Evolutionary conservation across 2,329 filamentous ascomycete genomes (phyloP), one percentile per base, ranked within the genome.

Genomic region (Fusarium napiforme): DNA sequence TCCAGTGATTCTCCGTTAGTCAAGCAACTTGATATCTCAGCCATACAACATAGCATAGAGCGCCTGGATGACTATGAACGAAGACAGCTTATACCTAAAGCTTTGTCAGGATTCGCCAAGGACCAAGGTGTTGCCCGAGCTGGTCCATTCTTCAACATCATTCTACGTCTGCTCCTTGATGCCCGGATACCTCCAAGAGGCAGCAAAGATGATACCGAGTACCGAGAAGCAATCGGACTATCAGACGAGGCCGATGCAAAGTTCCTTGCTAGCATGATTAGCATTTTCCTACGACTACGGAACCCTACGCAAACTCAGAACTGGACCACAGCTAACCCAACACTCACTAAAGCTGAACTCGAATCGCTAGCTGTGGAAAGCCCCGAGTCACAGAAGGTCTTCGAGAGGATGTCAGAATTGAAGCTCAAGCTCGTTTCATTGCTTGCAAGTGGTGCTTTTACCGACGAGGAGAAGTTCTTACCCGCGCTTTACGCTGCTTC

Each of bases 21-120:
- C 73, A 92, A 94, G 72, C 93, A 97, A 79, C 93, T 98, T 76
- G 95, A 98, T 82, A 85, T 98, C 45, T 87, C 93, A 23, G 97
- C 97, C 79, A 93, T 98, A 42, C 93, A 97, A 78, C 94, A 97
- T 79, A 96, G 96, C 46, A 78, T 90, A 34, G 81, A 84, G 46
- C 85, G 87, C 7, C 80, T 89, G 28, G 81, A 85, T 37, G 81
- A 84, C 18, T 78, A 86, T 60, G 92, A 96, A 46, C 89, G 94
- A 75, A 87, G 92, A 40, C 89, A 91, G 16, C 84, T 97, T 9
- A 82, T 98, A n/a, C 91, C 94, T 4, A 87, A 80, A 39, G 82
- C 82, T 9, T 66, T 84, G 3, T 70, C 71, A 9, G 82, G 80
- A 10, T 78, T 79, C 52, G 71, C 81, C 16, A 72, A 78, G 12